Conservation (phyloP, 176 grass and related monocot species). For the Neostapfia colusana region DNA sequence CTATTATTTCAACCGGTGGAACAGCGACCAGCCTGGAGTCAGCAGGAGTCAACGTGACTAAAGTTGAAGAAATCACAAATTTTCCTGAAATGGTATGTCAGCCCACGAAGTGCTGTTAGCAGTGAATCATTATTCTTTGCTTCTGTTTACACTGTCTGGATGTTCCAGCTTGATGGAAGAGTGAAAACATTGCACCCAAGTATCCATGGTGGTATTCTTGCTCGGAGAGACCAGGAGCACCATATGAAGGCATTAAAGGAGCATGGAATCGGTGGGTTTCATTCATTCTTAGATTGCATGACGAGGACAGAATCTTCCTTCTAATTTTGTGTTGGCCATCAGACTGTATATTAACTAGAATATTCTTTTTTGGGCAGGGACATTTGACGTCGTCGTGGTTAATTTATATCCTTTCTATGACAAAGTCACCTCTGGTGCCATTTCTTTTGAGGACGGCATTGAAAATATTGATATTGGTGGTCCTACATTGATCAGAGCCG, state of each 20-base stretch:
- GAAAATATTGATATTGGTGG: slow-evolving; percentile 99
- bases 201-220: slow-evolving; percentile 97
- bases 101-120: neutral
- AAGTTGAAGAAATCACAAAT: slow-evolving; percentile 90
- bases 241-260: slow-evolving; percentile 80
- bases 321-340: neutral
- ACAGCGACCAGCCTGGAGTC: slow-evolving; percentile 81
- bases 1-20: slow-evolving; percentile 84
- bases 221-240: slow-evolving; percentile 76
- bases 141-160: slow-evolving; percentile 14
- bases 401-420: slow-evolving; percentile 96
- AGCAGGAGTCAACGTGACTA: slow-evolving; percentile 77
- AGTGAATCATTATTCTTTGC: neutral
- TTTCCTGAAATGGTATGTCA: slow-evolving; percentile 89
- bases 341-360: neutral
- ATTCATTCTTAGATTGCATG: neutral
- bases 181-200: slow-evolving; percentile 95
- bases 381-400: slow-evolving; percentile 96
- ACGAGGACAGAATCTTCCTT: neutral
- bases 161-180: slow-evolving; percentile 77
- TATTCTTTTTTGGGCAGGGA: slow-evolving; percentile 42
- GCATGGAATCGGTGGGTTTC: slow-evolving; percentile 68
- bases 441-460: slow-evolving; percentile 91
- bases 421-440: slow-evolving; percentile 72
- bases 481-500: slow-evolving; percentile 88